Base-by-base conservation (phyloP, 257 asterid genomes). In the Phtheirospermum japonicum region DNA sequence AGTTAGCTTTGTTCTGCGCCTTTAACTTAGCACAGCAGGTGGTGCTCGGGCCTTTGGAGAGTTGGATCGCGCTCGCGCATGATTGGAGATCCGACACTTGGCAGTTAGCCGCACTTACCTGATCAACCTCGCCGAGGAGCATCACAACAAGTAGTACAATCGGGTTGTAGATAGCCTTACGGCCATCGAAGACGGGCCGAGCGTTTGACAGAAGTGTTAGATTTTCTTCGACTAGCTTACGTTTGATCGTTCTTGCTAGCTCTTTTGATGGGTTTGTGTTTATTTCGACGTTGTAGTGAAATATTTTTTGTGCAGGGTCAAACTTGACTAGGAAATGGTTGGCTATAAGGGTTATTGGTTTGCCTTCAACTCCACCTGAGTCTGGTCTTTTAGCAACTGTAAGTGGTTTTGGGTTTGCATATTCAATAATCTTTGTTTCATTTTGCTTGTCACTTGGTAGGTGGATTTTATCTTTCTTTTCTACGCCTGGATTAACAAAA, bases 231-330 rank as follows among this genome's bases (percentile, higher is more conserved):
- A n/a, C n/a, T n/a, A n/a, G n/a, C n/a, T n/a, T n/a, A n/a, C n/a
- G n/a, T n/a, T n/a, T n/a, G n/a, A n/a, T n/a, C n/a, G n/a, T n/a
- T n/a, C n/a, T n/a, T n/a, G n/a, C n/a, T 85, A 89, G 45, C 32
- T 85, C 96, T 79, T 83, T 92, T 0, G 99, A 85, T 7, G 99
- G 96, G 45, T 61, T 74, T 7, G 99, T 97, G 64, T 82, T 64
- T 61, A 92, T 89, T 39, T 83, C 97, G 7, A 92, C 91, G 60
- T 92, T 95, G 59, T 92, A 92, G n/a, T 92, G 99, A 72, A 86
- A 92, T 32, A 92, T 75, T 20, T 42, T 57, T 50, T 84, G 93
- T 0, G 84, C 76, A 17, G 89, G 84, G 61, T 85, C 87, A 58
- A 89, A 87, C 23, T 75, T 70, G 61, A 92, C 97, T 43, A 75